phyloP scores from a whole-genome alignment of 495 filamentous ascomycete species.

The Penicillium subrubescens region DNA sequence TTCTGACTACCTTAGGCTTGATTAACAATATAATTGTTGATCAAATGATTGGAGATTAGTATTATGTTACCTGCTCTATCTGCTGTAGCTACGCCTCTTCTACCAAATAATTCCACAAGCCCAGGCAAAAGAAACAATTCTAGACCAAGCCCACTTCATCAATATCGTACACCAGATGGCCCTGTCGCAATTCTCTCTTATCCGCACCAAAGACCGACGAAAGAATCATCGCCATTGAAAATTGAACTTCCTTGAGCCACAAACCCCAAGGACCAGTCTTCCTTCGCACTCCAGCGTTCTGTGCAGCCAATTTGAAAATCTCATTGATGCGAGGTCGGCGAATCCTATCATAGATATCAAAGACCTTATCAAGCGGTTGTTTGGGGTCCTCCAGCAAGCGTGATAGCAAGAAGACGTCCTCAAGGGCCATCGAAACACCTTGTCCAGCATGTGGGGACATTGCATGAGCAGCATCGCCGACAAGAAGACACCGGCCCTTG shows the following conservation, averaged over 20 bases:
- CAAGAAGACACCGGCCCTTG: constrained; percentile 35
- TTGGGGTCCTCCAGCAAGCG: constrained; percentile 32
- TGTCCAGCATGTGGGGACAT: constrained; percentile 49
- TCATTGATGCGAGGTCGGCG: constrained; percentile 33
- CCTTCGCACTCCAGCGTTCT: constrained; percentile 25
- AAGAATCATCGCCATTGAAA: constrained; percentile 17
- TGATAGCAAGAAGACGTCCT: constrained; percentile 45
- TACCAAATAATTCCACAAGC: background rate
- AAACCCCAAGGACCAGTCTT: constrained; percentile 26
- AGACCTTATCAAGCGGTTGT: constrained; percentile 21
- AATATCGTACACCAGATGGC: constrained; percentile 36
- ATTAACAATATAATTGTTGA: background rate
- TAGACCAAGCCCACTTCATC: constrained; percentile 21
- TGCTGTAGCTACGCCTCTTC: background rate
- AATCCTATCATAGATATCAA: constrained; percentile 29
- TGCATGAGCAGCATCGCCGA: constrained; percentile 49
- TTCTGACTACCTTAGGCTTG: background rate
- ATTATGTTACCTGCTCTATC: background rate
- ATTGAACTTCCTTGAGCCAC: constrained; percentile 30
- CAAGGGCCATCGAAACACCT: constrained; percentile 48
- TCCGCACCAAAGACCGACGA: constrained; percentile 23
- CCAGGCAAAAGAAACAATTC: background rate
- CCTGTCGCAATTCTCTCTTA: constrained; percentile 27
- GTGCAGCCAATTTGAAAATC: constrained; percentile 24
- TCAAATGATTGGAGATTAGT: background rate